These are phyloP conservation scores for Ophiocordyceps sinensis DNA, from an alignment of 2,329 filamentous ascomycete species.

Conservation along the genomic window DNA sequence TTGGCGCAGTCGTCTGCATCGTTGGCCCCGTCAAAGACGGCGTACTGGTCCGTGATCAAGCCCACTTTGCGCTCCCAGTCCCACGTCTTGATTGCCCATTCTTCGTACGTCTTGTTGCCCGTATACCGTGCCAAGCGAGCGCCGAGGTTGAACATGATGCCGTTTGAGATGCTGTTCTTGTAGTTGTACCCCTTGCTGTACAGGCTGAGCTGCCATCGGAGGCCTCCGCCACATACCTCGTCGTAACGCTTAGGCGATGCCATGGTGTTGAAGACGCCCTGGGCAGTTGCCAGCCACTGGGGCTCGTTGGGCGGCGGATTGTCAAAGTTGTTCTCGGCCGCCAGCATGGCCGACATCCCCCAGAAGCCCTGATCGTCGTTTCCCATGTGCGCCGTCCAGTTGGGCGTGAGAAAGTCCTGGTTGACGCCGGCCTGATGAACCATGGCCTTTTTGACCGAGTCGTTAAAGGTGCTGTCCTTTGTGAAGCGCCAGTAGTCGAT, in stretches of 20 bases:
- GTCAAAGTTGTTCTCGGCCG: conserved; percentile 40
- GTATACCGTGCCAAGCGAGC: conserved; percentile 59
- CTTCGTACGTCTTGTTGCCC: conserved; percentile 45
- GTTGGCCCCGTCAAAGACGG: conserved; percentile 42
- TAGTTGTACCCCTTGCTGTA: conserved; percentile 63
- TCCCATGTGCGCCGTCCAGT: conserved; percentile 33
- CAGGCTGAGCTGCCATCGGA: conserved; percentile 63
- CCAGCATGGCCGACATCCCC: conserved; percentile 47
- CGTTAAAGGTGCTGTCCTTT: conserved; percentile 41
- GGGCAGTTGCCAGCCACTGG: conserved; percentile 39
- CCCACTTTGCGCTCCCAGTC: conserved; percentile 42
- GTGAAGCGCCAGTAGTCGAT: conserved; percentile 50
- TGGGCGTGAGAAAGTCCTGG: conserved; percentile 37
- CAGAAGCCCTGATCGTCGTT: conserved; percentile 54
- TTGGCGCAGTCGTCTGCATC: conserved; percentile 30
- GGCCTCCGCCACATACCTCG: conserved; percentile 37
- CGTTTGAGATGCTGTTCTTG: conserved; percentile 50
- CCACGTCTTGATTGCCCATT: conserved; percentile 47
- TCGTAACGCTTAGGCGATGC: conserved; percentile 41
- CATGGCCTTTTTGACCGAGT: conserved; percentile 32
- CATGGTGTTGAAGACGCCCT: conserved; percentile 46
- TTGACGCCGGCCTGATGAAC: conserved; percentile 35
- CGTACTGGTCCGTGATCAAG: conserved; percentile 44
- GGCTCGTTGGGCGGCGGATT: conserved; percentile 32
- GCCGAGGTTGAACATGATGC: conserved; percentile 46